Evolutionary conservation across 2,329 filamentous ascomycete genomes (phyloP).

Genomic region (Monosporascus ibericus): DNA sequence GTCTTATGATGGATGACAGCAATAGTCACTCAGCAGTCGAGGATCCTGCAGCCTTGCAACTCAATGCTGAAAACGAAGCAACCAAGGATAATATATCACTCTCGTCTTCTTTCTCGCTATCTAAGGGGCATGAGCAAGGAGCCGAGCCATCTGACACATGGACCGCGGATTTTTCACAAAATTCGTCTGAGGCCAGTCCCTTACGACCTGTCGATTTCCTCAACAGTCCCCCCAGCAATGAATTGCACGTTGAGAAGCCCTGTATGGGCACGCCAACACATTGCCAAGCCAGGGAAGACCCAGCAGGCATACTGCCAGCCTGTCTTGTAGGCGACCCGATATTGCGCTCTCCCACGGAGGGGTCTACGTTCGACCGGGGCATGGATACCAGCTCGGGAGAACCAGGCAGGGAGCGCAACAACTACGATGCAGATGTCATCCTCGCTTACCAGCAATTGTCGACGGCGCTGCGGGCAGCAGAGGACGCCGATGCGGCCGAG

Average conservation of each 20-base stretch:
- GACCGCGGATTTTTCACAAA: not conserved
- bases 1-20: not conserved
- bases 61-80: not conserved
- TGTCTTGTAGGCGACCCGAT: too few species aligned
- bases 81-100: not conserved
- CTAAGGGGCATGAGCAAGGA: not conserved
- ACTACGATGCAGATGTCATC: not conserved
- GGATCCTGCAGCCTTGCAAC: not conserved
- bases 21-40: not conserved
- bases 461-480: slow-evolving; percentile 2
- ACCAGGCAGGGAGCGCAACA: not conserved
- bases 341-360: not conserved
- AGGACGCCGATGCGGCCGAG: slow-evolving; percentile 5
- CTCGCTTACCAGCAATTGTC: not conserved
- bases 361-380: not conserved
- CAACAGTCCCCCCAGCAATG: too few species aligned
- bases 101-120: not conserved
- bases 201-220: too few species aligned
- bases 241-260: too few species aligned
- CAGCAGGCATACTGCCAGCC: not conserved
- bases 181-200: too few species aligned
- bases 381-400: not conserved
- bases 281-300: too few species aligned
- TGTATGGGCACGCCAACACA: too few species aligned
- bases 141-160: not conserved